Evolutionary conservation across 2,329 filamentous ascomycete species (phyloP), one percentile per base, ranked within the genome.

Genomic region (Alternaria sp.): DNA sequence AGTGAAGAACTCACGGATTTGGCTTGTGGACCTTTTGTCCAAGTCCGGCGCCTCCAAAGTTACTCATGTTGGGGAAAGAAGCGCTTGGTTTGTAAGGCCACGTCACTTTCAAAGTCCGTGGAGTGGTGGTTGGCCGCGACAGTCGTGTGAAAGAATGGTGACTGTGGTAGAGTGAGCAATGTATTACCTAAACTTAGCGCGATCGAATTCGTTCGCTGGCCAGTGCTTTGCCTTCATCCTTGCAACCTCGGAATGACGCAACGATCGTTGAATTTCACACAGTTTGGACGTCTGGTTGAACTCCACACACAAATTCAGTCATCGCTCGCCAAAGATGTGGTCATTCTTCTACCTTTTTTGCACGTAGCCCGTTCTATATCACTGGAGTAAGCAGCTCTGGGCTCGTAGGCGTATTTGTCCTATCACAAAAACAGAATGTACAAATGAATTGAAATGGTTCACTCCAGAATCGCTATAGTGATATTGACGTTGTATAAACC

Each of bases 1-100:
- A 51, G 26, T 34, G 40, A 52, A 42, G 48, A 39, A 82, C 88
- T 77, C 80, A 90, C 86, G 90, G 90, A 23, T 84, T 87, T 52
- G 90, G 90, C 75, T 90, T 92, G 58, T 83, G 79, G 74, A 85
- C 83, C 65, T 85, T 81, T 62, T 85, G 83, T 28, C 85, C 82
- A 59, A 88, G 87, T 64, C 90, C 90, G 28, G 90, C 90, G 63
- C 86, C 84, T 66, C 90, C 90, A 73, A 92, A 92, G 36, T 84
- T 78, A 77, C 87, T 86, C 85, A 87, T 87, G 17, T 3, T 58
- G 55, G 34, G n/a, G 2, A n/a, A 26, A 5, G 9, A 10, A n/a
- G 34, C 2, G 14, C 6, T n/a, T n/a, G 7, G n/a, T 5, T 33
- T 11, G 13, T 5, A 3, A 17, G 17, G 17, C 17, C 17, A 17